phyloP scores from a whole-genome alignment of 192 early-diverging fungal species.

The Coemansia sp. region DNA sequence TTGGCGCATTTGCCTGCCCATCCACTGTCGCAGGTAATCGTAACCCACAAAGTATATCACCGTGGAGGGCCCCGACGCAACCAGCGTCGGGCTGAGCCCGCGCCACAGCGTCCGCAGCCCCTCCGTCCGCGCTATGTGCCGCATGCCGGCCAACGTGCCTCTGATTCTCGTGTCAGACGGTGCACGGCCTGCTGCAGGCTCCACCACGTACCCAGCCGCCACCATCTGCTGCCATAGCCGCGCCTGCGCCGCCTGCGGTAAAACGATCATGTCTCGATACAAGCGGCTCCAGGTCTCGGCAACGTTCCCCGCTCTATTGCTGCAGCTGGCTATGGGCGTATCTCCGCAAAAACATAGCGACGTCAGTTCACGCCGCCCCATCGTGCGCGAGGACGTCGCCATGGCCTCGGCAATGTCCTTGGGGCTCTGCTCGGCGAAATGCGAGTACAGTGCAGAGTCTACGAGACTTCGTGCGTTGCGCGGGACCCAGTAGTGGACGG shows the following conservation, averaged over 20 bases:
- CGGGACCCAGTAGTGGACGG: constrained; percentile 21
- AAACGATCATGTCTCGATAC: constrained; percentile 26
- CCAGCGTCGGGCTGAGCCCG: constrained; percentile 82
- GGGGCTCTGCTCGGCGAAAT: background rate
- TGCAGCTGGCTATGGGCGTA: background rate
- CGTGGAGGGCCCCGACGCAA: constrained; percentile 88
- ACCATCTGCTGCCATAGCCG: constrained; percentile 21
- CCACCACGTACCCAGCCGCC: background rate
- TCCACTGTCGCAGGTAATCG: constrained; percentile 73
- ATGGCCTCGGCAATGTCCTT: background rate
- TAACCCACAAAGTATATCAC: constrained; percentile 96
- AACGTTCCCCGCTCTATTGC: constrained; percentile 6
- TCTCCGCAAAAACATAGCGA: constrained; percentile 30
- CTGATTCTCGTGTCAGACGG: constrained; percentile 11
- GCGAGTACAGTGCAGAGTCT: constrained; percentile 16
- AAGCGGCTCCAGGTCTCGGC: constrained; percentile 16
- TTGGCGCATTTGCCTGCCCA: constrained; percentile 25
- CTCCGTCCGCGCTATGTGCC: constrained; percentile 77
- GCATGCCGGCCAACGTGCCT: constrained; percentile 66
- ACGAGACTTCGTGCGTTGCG: constrained; percentile 24
- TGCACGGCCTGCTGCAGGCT: background rate
- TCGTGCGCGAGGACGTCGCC: background rate
- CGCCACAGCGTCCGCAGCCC: constrained; percentile 82
- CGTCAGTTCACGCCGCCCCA: background rate
- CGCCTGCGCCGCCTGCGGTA: constrained; percentile 18